Percentiles rank a stretch among this genome's conserved stretches.
Conservation (phyloP, 352 stramenopile species). For the Aphanomyces euteiches region DNA sequence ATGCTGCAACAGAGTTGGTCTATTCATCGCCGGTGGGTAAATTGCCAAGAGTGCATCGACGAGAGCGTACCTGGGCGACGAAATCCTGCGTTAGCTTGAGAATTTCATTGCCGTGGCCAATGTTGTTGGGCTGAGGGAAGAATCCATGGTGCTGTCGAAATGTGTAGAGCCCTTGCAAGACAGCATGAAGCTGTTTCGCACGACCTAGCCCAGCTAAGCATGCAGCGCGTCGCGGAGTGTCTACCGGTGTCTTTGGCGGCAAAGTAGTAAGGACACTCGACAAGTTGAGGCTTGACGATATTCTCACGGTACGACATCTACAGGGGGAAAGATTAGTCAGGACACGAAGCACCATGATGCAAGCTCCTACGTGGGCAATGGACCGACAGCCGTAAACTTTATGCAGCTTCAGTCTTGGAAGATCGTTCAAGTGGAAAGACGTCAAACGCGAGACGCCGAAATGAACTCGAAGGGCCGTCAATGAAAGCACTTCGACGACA, state of each 20-base stretch:
- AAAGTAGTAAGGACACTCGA: not conserved
- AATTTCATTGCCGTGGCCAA: conserved; percentile 30
- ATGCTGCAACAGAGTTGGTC: not conserved
- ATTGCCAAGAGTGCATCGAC: not conserved
- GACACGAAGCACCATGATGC: not conserved
- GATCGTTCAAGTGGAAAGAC: not conserved
- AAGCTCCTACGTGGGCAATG: not conserved
- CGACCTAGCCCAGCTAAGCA: not conserved
- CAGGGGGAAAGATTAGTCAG: not conserved
- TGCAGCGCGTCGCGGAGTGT: not conserved
- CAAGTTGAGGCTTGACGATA: conserved; percentile 4
- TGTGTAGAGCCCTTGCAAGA: conserved; percentile 35
- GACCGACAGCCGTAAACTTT: conserved; percentile 5
- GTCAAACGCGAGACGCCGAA: conserved; percentile 5
- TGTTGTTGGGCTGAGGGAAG: conserved; percentile 36
- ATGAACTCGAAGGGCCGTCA: not conserved
- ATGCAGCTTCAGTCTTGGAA: not conserved
- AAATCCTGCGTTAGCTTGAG: conserved; percentile 24
- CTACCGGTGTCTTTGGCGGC: not conserved
- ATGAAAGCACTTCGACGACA: not conserved
- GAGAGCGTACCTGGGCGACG: conserved; percentile 27
- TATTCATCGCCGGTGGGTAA: not conserved
- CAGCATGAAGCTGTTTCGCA: conserved; percentile 24
- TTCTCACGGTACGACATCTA: conserved; percentile 30
- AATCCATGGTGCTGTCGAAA: conserved; percentile 34